These are phyloP conservation scores for Ocimum tenuiflorum DNA, from an alignment of 257 asterid species.

Conservation along the genomic window DNA sequence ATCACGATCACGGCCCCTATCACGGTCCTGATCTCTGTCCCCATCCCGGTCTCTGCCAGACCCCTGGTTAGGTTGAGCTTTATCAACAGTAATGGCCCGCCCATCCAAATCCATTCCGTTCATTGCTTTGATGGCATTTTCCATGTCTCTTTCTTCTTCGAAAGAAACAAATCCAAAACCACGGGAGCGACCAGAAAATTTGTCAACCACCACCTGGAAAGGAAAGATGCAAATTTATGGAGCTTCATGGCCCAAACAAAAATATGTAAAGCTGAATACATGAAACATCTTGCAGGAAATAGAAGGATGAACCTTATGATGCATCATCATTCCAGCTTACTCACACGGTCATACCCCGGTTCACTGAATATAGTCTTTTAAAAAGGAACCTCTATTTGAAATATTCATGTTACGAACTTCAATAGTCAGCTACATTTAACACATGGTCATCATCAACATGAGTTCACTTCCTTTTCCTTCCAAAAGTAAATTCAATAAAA, in stretches of 20 bases:
- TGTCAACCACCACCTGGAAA: slow-evolving; percentile 70
- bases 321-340: slow-evolving; percentile 28
- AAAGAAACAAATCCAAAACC: slow-evolving; percentile 94
- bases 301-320: slow-evolving; percentile 25
- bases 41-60: slow-evolving; percentile 53
- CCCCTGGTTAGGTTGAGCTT: slow-evolving; percentile 76
- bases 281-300: slow-evolving; percentile 17
- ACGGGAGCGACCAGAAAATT: slow-evolving; percentile 75
- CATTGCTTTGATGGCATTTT: slow-evolving; percentile 89
- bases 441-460: slow-evolving; percentile 29
- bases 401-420: slow-evolving; percentile 23
- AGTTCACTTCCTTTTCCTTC: slow-evolving; percentile 17
- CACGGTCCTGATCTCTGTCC: slow-evolving; percentile 44
- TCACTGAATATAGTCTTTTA: slow-evolving; percentile 28
- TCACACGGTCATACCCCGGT: slow-evolving; percentile 10
- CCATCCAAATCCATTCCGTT: slow-evolving; percentile 89
- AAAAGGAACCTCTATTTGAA: slow-evolving; percentile 26
- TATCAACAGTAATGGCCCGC: slow-evolving; percentile 75
- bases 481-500: slow-evolving; percentile 23
- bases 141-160: slow-evolving; percentile 79
- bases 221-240: neutral
- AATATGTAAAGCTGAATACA: slow-evolving; percentile 3
- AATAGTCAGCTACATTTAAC: slow-evolving; percentile 21
- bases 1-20: slow-evolving; percentile 54
- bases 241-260: slow-evolving; percentile 7